phyloP scores from a whole-genome alignment of 2,329 filamentous ascomycete species.

The Furcasterigmium furcatum region DNA sequence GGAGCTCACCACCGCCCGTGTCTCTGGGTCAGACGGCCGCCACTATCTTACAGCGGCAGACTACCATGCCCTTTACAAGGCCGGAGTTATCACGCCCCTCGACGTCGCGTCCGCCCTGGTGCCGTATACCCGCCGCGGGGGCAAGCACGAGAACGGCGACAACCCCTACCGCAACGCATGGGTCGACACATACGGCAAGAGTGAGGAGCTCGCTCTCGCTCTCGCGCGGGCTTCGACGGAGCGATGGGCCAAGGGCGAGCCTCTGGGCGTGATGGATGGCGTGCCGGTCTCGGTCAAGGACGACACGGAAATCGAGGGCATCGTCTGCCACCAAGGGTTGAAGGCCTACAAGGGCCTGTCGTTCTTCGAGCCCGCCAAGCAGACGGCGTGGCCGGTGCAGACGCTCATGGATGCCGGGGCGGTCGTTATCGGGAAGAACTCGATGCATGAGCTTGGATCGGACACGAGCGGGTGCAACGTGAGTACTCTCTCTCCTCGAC shows the following conservation, averaged over 20 bases:
- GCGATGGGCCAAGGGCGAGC: constrained; percentile 64
- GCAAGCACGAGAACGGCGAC: constrained; percentile 34
- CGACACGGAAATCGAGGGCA: constrained; percentile 70
- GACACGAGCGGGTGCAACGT: constrained; percentile 83
- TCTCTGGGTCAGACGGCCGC: constrained; percentile 22
- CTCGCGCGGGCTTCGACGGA: constrained; percentile 72
- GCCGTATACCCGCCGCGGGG: constrained; percentile 61
- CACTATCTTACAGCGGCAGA: constrained; percentile 70
- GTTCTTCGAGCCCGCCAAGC: constrained; percentile 45
- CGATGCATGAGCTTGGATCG: constrained; percentile 75
- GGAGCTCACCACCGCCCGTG: constrained; percentile 28
- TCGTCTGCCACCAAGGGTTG: constrained; percentile 64
- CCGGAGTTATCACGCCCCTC: constrained; percentile 66
- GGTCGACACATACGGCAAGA: constrained; percentile 56
- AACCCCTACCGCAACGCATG: constrained; percentile 65
- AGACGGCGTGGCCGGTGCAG: constrained; percentile 67
- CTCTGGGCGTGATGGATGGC: constrained; percentile 71
- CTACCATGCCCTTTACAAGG: constrained; percentile 72
- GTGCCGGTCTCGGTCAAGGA: constrained; percentile 84
- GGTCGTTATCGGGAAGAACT: constrained; percentile 71
- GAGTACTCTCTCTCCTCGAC: constrained; percentile 13
- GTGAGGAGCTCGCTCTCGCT: constrained; percentile 53
- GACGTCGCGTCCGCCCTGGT: constrained; percentile 70
- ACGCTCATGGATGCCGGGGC: constrained; percentile 73
- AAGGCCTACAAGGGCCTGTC: constrained; percentile 51